These are phyloP conservation scores for Leccinum subatratum DNA, from an alignment of 1,284 basidiomycete species.

Conservation along the genomic window DNA sequence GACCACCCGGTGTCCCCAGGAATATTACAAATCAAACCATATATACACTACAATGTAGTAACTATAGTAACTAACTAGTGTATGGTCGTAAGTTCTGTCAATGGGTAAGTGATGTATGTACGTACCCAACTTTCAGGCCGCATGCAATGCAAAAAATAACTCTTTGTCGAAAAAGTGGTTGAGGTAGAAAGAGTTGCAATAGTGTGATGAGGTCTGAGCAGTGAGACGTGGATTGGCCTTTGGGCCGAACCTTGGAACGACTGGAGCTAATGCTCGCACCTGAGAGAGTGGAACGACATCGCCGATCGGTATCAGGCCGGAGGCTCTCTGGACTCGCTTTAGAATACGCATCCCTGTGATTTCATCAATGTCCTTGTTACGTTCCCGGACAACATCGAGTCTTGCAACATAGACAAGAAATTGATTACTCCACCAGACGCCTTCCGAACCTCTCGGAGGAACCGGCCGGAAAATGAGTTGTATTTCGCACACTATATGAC, in stretches of 20 bases:
- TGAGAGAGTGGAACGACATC: background rate
- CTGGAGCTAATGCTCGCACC: background rate
- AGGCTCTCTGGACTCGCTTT: background rate
- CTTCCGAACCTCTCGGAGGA: background rate
- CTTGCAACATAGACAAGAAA: background rate
- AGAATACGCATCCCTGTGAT: background rate
- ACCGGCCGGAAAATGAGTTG: background rate
- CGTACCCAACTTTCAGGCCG: too few relatives aligned
- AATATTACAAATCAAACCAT: too few relatives aligned
- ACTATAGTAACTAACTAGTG: too few relatives aligned
- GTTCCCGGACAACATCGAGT: background rate
- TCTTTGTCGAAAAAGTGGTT: background rate
- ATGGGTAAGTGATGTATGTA: too few relatives aligned
- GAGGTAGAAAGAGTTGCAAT: background rate
- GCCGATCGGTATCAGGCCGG: background rate
- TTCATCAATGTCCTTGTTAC: background rate
- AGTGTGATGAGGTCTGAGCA: background rate
- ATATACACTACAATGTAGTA: too few relatives aligned
- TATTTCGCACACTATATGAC: background rate
- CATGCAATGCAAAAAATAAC: background rate
- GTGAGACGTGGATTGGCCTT: background rate
- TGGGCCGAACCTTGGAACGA: background rate
- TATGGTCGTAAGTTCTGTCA: too few relatives aligned
- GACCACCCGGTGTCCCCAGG: too few relatives aligned
- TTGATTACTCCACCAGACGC: background rate